A percentile compares a stretch with the other conserved stretches of the same genome.
Conservation (phyloP, 2,329 filamentous ascomycete species). For the Ambrosiella cleistominuta region DNA sequence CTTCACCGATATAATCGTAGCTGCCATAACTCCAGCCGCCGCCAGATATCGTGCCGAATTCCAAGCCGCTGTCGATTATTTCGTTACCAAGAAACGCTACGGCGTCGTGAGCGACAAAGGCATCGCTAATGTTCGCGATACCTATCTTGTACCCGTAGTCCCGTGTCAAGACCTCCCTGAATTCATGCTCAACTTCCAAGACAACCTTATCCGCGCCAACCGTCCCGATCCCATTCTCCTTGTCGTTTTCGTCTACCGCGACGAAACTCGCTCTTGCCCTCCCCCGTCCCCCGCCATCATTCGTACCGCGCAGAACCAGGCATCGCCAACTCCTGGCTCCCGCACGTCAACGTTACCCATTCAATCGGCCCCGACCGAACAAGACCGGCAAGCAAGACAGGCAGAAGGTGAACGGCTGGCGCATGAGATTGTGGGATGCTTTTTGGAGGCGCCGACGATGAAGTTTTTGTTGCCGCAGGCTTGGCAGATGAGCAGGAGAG, state of each 20-base stretch:
- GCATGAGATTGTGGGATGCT: conserved; percentile 43
- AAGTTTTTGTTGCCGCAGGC: conserved; percentile 53
- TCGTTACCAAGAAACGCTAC: conserved; percentile 63
- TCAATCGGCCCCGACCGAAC: conserved; percentile 5
- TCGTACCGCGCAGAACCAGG: conserved; percentile 1
- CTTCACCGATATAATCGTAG: conserved; percentile 68
- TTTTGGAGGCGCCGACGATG: conserved; percentile 47
- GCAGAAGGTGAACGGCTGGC: conserved; percentile 37
- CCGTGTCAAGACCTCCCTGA: conserved; percentile 58
- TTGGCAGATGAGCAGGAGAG: conserved; percentile 47
- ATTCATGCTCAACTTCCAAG: conserved; percentile 75
- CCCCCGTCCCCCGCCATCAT: conserved; percentile 12
- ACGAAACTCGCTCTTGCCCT: conserved; percentile 23
- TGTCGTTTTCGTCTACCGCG: conserved; percentile 68
- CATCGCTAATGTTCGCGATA: conserved; percentile 62
- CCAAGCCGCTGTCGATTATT: conserved; percentile 70
- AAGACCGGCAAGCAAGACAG: conserved; percentile 9
- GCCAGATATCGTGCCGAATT: conserved; percentile 46
- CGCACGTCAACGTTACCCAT: conserved; percentile 6
- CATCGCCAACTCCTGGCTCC: conserved; percentile 21
- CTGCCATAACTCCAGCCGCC: conserved; percentile 50
- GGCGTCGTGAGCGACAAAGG: conserved; percentile 70
- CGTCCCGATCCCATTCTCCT: conserved; percentile 62
- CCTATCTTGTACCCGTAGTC: conserved; percentile 76
- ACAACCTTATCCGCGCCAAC: conserved; percentile 58